Percentiles rank a stretch among this genome's conserved stretches.
Conservation (phyloP, 306 rosid species). For the Vigna nakashimae region DNA sequence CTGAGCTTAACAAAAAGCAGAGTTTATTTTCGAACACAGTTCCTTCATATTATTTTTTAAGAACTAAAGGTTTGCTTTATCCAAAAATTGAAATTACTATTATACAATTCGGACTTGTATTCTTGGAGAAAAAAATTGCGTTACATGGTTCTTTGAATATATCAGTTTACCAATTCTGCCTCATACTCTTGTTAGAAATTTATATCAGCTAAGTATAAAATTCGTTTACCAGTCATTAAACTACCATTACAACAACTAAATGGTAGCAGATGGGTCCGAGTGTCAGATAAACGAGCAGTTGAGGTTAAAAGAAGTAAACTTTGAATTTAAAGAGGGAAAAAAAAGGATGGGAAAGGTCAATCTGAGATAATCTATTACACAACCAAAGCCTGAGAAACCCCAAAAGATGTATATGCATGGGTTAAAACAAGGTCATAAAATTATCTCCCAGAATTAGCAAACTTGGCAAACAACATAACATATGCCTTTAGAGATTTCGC, state of each 20-base stretch:
- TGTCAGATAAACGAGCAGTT: slow-evolving; percentile 12
- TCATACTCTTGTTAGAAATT: too few species aligned
- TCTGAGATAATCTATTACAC: slow-evolving; percentile 41
- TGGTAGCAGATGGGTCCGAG: background rate
- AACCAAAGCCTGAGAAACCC: slow-evolving; percentile 54
- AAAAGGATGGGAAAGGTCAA: slow-evolving; percentile 12
- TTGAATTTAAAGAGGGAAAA: slow-evolving; percentile 30
- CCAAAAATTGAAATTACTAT: background rate
- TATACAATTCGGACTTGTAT: background rate
- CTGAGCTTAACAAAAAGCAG: background rate
- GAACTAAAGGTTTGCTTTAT: too few species aligned
- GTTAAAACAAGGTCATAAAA: slow-evolving; percentile 50
- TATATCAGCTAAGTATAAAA: too few species aligned
- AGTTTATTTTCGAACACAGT: background rate
- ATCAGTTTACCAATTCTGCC: background rate
- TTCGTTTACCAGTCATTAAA: too few species aligned
- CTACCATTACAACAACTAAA: background rate
- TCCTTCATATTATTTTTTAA: too few species aligned
- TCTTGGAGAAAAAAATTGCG: background rate
- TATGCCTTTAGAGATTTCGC: slow-evolving; percentile 25
- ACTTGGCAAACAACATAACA: slow-evolving; percentile 35
- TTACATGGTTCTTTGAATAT: background rate
- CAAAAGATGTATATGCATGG: slow-evolving; percentile 28
- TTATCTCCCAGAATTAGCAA: slow-evolving; percentile 41
- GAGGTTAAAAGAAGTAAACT: slow-evolving; percentile 26